A percentile compares a stretch with the other conserved stretches of the same genome.
Evolutionary conservation across 495 filamentous ascomycete species (phyloP).

Genomic region (Trichodelitschia bisporula): DNA sequence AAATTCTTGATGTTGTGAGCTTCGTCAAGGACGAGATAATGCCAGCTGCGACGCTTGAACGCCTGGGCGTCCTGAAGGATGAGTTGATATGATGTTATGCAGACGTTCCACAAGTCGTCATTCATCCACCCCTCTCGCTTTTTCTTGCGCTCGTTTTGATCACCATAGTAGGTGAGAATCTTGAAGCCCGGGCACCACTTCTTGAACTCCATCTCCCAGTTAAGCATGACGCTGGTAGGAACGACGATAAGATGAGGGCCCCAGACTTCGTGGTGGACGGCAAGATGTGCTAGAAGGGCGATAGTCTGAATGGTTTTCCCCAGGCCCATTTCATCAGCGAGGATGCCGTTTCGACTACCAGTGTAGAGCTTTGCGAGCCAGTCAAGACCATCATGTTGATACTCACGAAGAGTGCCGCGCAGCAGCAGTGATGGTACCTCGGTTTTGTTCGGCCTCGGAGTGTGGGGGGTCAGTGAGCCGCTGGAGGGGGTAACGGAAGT

Average conservation of each 20-base stretch:
- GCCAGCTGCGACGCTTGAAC: constrained; percentile 85
- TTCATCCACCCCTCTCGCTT: constrained; percentile 84
- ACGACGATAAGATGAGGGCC: constrained; percentile 92
- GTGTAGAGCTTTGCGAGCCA: constrained; percentile 86
- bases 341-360: constrained; percentile 83
- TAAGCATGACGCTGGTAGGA: constrained; percentile 94
- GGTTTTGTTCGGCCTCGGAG: neutral
- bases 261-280: constrained; percentile 78
- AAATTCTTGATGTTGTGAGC: constrained; percentile 99
- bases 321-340: constrained; percentile 94
- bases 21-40: constrained; percentile 96
- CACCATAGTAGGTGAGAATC: constrained; percentile 90
- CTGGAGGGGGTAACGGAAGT: too few species aligned
- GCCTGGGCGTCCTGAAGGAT: constrained; percentile 81
- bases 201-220: constrained; percentile 99
- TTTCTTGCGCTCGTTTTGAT: constrained; percentile 66
- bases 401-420: constrained; percentile 78
- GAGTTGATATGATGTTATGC: constrained; percentile 91
- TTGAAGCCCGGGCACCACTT: constrained; percentile 98
- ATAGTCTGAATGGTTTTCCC: constrained; percentile 94
- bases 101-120: constrained; percentile 80
- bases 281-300: constrained; percentile 75
- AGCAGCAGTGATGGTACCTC: constrained; percentile 51
- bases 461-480: neutral
- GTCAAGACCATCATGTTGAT: constrained; percentile 88